Evolutionary conservation across 192 early-diverging fungal species (phyloP).

Genomic region (Anaeromyces robustus): DNA sequence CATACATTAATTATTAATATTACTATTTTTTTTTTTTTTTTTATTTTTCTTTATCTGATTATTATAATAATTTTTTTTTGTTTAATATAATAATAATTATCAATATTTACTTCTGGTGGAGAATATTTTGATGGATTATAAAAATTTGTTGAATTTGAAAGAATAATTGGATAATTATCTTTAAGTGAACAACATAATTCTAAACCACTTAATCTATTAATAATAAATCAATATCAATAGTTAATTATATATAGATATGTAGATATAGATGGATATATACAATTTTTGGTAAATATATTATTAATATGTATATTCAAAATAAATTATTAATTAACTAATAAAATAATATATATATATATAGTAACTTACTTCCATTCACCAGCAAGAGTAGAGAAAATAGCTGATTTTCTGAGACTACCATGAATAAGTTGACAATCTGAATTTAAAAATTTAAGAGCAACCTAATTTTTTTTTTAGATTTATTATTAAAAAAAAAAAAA

Average conservation of each 20-base stretch:
- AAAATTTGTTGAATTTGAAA: constrained; percentile 41
- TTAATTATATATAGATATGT: too few relatives aligned
- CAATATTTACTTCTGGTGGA: constrained; percentile 53
- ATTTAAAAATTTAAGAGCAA: constrained; percentile 73
- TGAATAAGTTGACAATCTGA: constrained; percentile 74
- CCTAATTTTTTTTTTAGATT: constrained; percentile 32
- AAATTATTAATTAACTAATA: neutral
- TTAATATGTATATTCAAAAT: neutral
- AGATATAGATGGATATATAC: neutral
- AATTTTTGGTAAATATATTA: neutral
- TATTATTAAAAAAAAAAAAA: too few relatives aligned
- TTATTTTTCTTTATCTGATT: too few relatives aligned
- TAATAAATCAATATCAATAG: too few relatives aligned
- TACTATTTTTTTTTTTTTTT: too few relatives aligned
- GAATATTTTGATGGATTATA: constrained; percentile 50
- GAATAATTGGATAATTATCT: constrained; percentile 46
- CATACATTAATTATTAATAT: neutral
- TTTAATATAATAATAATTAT: constrained; percentile 35
- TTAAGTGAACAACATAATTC: constrained; percentile 58
- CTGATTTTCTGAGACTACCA: constrained; percentile 59
- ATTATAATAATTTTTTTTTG: too few relatives aligned
- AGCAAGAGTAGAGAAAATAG: constrained; percentile 73
- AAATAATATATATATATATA: neutral
- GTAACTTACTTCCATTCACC: constrained; percentile 70
- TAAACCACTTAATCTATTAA: constrained; percentile 63